Evolutionary conservation across 306 rosid genomes (phyloP).

Genomic region (Malus sieversii): DNA sequence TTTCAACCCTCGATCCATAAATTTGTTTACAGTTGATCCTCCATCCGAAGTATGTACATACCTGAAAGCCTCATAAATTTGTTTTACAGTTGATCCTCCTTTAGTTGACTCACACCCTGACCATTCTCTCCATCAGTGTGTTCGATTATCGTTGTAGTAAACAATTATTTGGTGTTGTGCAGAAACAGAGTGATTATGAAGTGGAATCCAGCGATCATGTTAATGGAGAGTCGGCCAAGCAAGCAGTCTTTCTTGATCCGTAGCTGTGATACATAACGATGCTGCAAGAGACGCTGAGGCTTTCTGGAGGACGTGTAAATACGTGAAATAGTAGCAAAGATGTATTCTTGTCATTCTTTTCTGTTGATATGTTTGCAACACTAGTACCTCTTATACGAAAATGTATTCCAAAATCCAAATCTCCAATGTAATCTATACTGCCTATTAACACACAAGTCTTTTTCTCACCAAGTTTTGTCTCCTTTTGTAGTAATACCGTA

Average conservation of each 20-base stretch:
- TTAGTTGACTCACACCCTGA: neutral
- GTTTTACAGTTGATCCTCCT: slow-evolving; percentile 52
- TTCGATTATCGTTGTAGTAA: neutral
- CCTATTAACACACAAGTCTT: too few relatives aligned
- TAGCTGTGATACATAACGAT: slow-evolving; percentile 13
- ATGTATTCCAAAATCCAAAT: slow-evolving; percentile 27
- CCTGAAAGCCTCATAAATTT: slow-evolving; percentile 39
- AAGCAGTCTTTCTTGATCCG: slow-evolving; percentile 58
- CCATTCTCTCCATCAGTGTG: neutral
- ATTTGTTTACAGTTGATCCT: slow-evolving; percentile 67
- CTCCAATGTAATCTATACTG: slow-evolving; percentile 12
- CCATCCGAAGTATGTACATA: slow-evolving; percentile 52
- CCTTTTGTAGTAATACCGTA: too few relatives aligned
- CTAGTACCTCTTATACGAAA: slow-evolving; percentile 28
- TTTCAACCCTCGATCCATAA: slow-evolving; percentile 67
- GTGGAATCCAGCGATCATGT: slow-evolving; percentile 20
- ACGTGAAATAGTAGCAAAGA: slow-evolving; percentile 29
- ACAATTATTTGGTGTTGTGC: slow-evolving; percentile 6
- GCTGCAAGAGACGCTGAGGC: slow-evolving; percentile 13
- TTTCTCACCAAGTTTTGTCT: too few relatives aligned
- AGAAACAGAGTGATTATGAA: slow-evolving; percentile 38
- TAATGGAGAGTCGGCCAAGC: slow-evolving; percentile 49
- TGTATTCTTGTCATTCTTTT: slow-evolving; percentile 68
- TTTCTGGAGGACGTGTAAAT: slow-evolving; percentile 45
- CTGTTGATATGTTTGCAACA: slow-evolving; percentile 53